Evolutionary conservation across 2,329 filamentous ascomycete species (phyloP), one percentile per base, ranked within the genome.

Genomic region (Chaetomium sp.): DNA sequence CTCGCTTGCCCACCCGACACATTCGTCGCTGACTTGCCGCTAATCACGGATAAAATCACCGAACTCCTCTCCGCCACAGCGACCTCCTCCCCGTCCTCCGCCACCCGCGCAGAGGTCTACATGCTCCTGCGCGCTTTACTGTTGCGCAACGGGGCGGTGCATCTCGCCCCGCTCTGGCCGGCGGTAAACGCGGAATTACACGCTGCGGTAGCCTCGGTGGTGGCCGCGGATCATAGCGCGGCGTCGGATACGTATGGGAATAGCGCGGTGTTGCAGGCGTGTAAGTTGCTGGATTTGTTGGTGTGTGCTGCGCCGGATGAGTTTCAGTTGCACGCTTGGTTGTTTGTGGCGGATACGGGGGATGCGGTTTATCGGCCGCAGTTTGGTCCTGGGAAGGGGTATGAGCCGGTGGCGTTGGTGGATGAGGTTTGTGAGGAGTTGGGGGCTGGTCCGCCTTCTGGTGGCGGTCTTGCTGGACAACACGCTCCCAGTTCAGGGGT

Each of bases 321-420:
- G 69, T 99, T 97, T 72, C 94, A 97, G 70, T 81, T 97, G n/a
- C 87, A 95, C 66, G 90, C 96, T 74, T 99, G 94, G 94, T 82
- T 97, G 4, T 99, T 96, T 70, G 86, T 99, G 54, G 95, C 91
- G 1, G 94, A 99, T 71, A 97, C 92, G 11, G 91, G 96, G 61
- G 94, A 99, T 65, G 91, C 94, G 1, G 88, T 99, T 37, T 95
- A 99, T 71, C 85, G 88, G 10, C 85, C 89, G 0, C 43, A 57
- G 52, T 48, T 47, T 32, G 36, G 11, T 6, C 73, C 82, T 11
- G 75, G 36, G 7, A 38, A 11, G 6, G 88, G 52, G 12, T 86
- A 86, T 72, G 79, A 84, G 58, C 80, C 89, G 1, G 75, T 88
- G 2, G 89, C 89, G 2, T 79, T 97, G 5, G 87, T 88, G 0